Evolutionary conservation across 2,329 filamentous ascomycete species (phyloP).

Genomic region (Bipolaris cookei): DNA sequence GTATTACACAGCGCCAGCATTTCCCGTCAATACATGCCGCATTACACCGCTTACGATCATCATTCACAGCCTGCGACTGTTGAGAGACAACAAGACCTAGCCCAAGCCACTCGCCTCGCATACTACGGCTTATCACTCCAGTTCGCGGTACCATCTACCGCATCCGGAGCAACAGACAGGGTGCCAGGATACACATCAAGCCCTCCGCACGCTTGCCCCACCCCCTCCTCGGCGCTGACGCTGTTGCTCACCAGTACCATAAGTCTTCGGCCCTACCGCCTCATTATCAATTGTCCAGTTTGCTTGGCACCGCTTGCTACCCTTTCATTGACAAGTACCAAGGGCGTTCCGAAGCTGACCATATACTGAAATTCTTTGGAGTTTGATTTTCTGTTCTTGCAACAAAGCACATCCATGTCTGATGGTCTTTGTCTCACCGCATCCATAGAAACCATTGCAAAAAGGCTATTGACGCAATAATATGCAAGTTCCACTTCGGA

Average conservation of each 20-base stretch:
- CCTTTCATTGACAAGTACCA: neutral
- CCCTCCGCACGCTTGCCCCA: neutral
- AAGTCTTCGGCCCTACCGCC: neutral
- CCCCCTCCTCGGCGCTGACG: neutral
- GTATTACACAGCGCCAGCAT: conserved; percentile 21
- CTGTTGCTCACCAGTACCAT: neutral
- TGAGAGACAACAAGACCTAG: neutral
- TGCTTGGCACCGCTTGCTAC: neutral
- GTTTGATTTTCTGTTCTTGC: neutral
- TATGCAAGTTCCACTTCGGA: neutral
- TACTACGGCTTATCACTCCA: conserved; percentile 6
- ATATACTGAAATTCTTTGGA: neutral
- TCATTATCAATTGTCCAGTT: neutral
- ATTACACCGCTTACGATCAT: conserved; percentile 12
- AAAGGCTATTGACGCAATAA: neutral
- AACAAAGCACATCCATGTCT: neutral
- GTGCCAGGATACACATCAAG: neutral
- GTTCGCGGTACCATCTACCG: neutral
- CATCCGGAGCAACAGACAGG: neutral
- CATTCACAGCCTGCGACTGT: conserved; percentile 4
- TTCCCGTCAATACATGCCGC: conserved; percentile 28
- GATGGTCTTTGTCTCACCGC: neutral
- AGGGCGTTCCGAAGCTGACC: neutral
- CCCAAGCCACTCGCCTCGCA: conserved; percentile 9
- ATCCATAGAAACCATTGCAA: neutral